phyloP scores from a whole-genome alignment of 2,329 filamentous ascomycete species.

The Neophaeococcomyces mojaviensis region DNA sequence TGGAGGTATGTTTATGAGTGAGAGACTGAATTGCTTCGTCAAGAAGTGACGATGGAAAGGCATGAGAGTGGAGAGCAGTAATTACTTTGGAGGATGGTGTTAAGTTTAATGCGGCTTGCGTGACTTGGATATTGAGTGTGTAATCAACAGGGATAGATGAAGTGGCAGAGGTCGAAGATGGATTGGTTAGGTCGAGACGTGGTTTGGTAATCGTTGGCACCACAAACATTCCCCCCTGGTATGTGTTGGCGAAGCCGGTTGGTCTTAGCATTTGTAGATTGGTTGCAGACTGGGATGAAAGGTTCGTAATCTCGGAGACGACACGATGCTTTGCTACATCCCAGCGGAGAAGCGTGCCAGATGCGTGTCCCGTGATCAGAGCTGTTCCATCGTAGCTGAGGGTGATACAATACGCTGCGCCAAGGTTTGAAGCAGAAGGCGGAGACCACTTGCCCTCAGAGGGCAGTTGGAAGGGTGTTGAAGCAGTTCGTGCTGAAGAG shows the following conservation, averaged over 20 bases:
- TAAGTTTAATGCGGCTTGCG: constrained; percentile 6
- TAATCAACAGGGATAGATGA: constrained; percentile 35
- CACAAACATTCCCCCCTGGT: constrained; percentile 39
- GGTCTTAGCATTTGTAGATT: constrained; percentile 70
- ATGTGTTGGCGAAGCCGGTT: constrained; percentile 35
- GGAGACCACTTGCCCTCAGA: constrained; percentile 40
- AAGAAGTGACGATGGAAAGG: constrained; percentile 17
- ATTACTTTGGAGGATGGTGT: constrained; percentile 9
- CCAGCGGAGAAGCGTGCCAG: constrained; percentile 74
- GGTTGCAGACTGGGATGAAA: constrained; percentile 68
- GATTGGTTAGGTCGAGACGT: constrained; percentile 34
- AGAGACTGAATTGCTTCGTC: constrained; percentile 20
- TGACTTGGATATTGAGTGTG: constrained; percentile 23
- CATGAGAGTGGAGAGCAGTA: constrained; percentile 21
- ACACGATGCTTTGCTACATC: constrained; percentile 65
- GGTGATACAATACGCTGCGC: constrained; percentile 59
- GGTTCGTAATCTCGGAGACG: constrained; percentile 58
- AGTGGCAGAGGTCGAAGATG: constrained; percentile 27
- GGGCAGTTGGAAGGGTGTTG: constrained; percentile 34
- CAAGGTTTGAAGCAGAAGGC: constrained; percentile 52
- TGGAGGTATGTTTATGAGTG: constrained; percentile 1
- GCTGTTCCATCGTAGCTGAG: constrained; percentile 76
- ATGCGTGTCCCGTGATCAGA: constrained; percentile 72
- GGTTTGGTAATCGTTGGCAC: constrained; percentile 68
- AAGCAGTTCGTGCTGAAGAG: constrained; percentile 29